Evolutionary conservation across 2,329 filamentous ascomycete genomes (phyloP), one percentile per base, ranked within the genome.

Genomic region (Penicillium brevicompactum): DNA sequence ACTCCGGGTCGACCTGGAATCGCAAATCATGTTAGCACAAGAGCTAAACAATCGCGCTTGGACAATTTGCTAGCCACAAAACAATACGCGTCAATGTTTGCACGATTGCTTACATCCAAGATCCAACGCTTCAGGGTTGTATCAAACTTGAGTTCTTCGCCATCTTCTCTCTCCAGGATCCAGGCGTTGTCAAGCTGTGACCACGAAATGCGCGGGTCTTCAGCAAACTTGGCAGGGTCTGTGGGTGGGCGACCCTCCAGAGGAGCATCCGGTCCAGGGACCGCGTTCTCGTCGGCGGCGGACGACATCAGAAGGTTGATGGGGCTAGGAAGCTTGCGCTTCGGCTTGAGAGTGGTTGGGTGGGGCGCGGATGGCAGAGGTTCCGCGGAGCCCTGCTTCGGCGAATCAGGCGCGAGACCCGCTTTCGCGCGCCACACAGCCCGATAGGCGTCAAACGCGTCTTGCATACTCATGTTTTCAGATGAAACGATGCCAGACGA

Each of bases 61-160:
- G 30, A 43, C 32, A 40, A 11, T 24, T 9, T 31, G 4, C 9
- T 10, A 14, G 3, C 21, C 31, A 16, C 31, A 43, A 43, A 32
- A n/a, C 40, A 14, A 13, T 5, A 16, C 7, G 22, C 3, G 16
- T 18, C 24, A 27, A 21, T 8, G 3, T 21, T 9, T 5, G 10
- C n/a, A 8, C 8, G 9, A 10, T 21, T 10, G 53, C 77, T 67
- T 80, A 82, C 84, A 70, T 82, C 80, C 63, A 86, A 87, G 51
- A 91, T 82, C 92, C 92, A 97, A 74, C 85, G 84, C 76, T 85
- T 87, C 63, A 87, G 76, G 48, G 80, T 81, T 47, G 82, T 76
- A 73, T 95, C 87, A 77, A 88, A 97, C 71, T 92, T 89, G 77
- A 88, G 96, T 73, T 96, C 92, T 58, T 86, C 84, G 49, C 91